Base-by-base conservation (phyloP, 2,329 filamentous ascomycete species). In the Scedosporium boydii region DNA sequence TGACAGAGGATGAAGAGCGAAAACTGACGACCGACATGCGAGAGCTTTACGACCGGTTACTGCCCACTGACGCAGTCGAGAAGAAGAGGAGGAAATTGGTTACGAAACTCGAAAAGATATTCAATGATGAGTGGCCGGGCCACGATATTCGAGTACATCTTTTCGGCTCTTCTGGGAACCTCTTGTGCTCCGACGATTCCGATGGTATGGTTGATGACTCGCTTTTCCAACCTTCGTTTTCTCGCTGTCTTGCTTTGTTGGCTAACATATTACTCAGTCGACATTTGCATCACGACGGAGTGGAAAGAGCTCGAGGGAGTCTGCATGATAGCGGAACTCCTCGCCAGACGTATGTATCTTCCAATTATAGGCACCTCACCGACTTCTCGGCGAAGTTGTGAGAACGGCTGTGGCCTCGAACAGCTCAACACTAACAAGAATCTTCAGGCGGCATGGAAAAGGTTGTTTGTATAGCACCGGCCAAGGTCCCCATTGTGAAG, bases 401-500 rank as follows among this genome's bases (percentile, higher is more conserved):
- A 23, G 21, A 56, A 9, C 7, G 62, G 60, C 34, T 14, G 10
- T 38, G 9, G 9, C 9, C 3, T 12, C 34, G 2, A 38, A 38
- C 16, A 27, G 29, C 23, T 3, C 23, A 6, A 29, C 14, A 23
- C 42, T 46, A 76, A 82, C 71, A 80, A 72, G 64, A 34, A 57
- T 38, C 59, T 27, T 85, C 69, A 96, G 93, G 91, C 78, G 93
- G 93, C 46, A 99, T 99, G 95, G 85, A 98, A 74, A 91, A 91
- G 70, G 92, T 99, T 1, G 90, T 97, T 26, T 99, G 95, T 73
- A 91, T 98, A 60, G 91, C 91, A 29, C 90, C 89, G 51, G 95
- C 95, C 64, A 98, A 97, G 75, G 95, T 99, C 14, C 93, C 95
- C 3, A 99, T 99, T 70, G 95, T 99, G 68, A 98, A 98, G 78